Conservation (phyloP, 192 early-diverging fungal genomes). For the Linnemannia exigua region DNA sequence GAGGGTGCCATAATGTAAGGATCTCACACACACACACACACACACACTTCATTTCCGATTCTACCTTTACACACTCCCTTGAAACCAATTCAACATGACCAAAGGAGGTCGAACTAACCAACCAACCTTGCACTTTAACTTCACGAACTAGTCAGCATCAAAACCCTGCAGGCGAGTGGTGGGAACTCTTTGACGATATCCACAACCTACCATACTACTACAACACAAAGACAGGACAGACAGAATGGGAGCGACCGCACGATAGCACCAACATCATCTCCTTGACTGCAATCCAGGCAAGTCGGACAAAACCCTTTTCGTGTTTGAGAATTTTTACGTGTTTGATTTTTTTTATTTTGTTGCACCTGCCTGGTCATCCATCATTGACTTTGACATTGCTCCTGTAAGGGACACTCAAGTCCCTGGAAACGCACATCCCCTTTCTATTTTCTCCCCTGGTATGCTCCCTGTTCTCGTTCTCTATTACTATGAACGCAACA, state of each 20-base stretch:
- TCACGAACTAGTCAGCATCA: conserved; percentile 69
- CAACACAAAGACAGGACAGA: conserved; percentile 86
- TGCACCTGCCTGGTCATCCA: conserved; percentile 2
- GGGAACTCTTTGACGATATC: conserved; percentile 94
- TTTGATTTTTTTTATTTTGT: not conserved
- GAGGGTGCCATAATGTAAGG: conserved; percentile 75
- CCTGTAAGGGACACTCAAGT: not conserved
- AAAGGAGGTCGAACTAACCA: not conserved
- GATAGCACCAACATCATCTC: conserved; percentile 78
- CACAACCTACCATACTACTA: conserved; percentile 94
- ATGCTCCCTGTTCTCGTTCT: not conserved
- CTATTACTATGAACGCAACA: not conserved
- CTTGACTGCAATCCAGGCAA: conserved; percentile 76
- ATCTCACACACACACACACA: no score
- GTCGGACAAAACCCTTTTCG: conserved; percentile 7
- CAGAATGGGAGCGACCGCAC: conserved; percentile 89
- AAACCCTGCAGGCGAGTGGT: conserved; percentile 91
- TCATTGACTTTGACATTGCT: not conserved
- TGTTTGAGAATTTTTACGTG: not conserved
- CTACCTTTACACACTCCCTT: not conserved
- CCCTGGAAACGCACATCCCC: not conserved
- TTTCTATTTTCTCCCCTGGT: not conserved
- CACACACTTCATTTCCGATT: not conserved
- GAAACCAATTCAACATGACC: not conserved
- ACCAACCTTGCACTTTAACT: not conserved